Base-by-base conservation (phyloP, 2,329 filamentous ascomycete species). In the Scorias spongiosa region DNA sequence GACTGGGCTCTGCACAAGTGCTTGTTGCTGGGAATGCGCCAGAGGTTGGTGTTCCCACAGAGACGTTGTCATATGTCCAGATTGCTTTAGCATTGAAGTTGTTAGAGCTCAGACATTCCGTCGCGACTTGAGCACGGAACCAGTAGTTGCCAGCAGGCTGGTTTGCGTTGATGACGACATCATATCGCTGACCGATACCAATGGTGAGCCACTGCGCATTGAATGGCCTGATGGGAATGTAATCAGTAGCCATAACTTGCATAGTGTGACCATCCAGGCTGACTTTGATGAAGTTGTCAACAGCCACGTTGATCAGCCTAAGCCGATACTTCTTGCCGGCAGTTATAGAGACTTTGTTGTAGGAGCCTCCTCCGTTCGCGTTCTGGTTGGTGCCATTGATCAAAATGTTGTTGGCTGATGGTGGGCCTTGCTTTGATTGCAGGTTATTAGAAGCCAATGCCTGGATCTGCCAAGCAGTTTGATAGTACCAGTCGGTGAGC, bases 241-340 rank as follows among this genome's bases (percentile, higher is more conserved):
- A 63, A 46, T 64, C 62, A 18, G 59, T 52, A 7, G 58, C 45
- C 11, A 64, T 60, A 41, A 64, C 58, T 11, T 56, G 55, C 49
- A 64, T 55, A 15, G 41, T 46, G 48, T 63, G 60, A 41, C 48
- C 44, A 48, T 63, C 60, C 51, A 57, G 56, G 48, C 41, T 60
- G 57, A 62, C 65, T 47, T 54, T 57, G 50, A 70, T 67, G 46
- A 64, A 63, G 29, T 61, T 63, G 46, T 67, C 66, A 10, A 67
- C 58, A 12, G 62, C 64, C 11, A 60, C 61, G 53, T 72, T 73
- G 54, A 72, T 60, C 29, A 71, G 46, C 34, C 64, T 57, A 29
- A 72, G 51, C 39, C 62, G 56, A 49, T 71, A 63, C 48, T 60
- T 66, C 51, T 65, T 63, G 42, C 63, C 63, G 15, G 57, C 17